These are phyloP conservation scores for Leptomonas seymouri DNA, from an alignment of 208 protist genomes.

Conservation along the genomic window DNA sequence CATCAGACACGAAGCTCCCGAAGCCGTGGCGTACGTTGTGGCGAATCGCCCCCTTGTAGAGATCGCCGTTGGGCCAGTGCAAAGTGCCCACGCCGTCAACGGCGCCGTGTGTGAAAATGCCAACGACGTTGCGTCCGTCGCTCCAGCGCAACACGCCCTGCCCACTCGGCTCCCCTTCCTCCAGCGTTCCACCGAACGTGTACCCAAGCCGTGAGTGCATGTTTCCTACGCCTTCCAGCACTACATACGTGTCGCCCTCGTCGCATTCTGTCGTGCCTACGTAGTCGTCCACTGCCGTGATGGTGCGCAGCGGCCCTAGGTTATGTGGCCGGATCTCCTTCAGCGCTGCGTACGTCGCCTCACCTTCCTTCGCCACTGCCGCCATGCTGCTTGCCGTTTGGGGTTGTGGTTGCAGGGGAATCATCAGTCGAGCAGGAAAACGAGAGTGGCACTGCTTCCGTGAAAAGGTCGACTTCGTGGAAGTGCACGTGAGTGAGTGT, in stretches of 20 bases:
- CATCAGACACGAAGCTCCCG: slow-evolving; percentile 57
- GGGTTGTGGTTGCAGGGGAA: no score
- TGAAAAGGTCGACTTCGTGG: no score
- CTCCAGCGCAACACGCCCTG: slow-evolving; percentile 55
- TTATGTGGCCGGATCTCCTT: slow-evolving; percentile 17
- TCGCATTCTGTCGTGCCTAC: slow-evolving; percentile 27
- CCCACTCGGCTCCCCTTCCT: slow-evolving; percentile 55
- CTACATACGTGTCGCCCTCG: slow-evolving; percentile 8
- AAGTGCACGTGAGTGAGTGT: no score
- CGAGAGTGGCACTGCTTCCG: no score
- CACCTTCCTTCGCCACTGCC: slow-evolving; percentile 15
- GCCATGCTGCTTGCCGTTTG: not conserved
- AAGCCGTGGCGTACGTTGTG: slow-evolving; percentile 79
- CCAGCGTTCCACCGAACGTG: slow-evolving; percentile 53
- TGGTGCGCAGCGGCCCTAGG: slow-evolving; percentile 32
- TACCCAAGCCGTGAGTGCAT: slow-evolving; percentile 68
- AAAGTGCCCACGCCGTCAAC: slow-evolving; percentile 41
- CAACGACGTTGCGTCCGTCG: slow-evolving; percentile 52
- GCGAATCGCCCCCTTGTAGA: slow-evolving; percentile 62
- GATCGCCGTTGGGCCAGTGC: slow-evolving; percentile 67
- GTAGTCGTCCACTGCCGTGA: slow-evolving; percentile 31
- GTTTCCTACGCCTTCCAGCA: slow-evolving; percentile 46
- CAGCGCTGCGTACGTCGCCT: slow-evolving; percentile 43
- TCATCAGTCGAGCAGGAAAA: no score
- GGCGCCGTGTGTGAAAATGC: slow-evolving; percentile 44